These are phyloP conservation scores for Arachis monticola DNA, from an alignment of 331 rosid genomes.

Conservation along the genomic window DNA sequence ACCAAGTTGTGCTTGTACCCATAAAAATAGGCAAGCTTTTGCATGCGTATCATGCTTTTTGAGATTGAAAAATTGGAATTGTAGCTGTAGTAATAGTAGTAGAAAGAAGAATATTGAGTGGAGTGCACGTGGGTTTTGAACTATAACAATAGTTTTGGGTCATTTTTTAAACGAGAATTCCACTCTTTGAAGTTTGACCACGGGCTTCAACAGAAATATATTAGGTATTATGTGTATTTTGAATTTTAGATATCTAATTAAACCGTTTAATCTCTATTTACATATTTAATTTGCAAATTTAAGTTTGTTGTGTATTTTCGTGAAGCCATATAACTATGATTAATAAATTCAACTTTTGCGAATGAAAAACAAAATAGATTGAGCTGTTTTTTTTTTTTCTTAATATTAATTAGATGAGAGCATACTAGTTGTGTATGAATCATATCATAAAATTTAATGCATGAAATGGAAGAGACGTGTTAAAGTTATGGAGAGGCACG, in stretches of 20 bases:
- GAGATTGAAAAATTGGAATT: constrained; percentile 10
- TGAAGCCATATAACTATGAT: too few species aligned
- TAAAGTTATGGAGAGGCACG: neutral
- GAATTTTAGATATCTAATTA: too few species aligned
- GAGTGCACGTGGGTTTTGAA: constrained; percentile 50
- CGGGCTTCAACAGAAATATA: neutral
- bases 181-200: constrained; percentile 14
- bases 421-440: neutral
- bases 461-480: constrained; percentile 44
- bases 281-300: too few species aligned
- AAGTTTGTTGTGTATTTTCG: too few species aligned
- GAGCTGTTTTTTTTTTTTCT: too few species aligned
- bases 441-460: neutral
- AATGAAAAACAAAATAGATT: too few species aligned
- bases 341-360: too few species aligned
- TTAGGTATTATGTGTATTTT: too few species aligned
- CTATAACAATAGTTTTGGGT: neutral
- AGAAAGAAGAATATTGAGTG: constrained; percentile 12
- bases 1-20: constrained; percentile 15
- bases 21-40: constrained; percentile 1
- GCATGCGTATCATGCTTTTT: constrained; percentile 19
- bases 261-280: too few species aligned
- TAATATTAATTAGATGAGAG: too few species aligned
- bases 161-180: neutral
- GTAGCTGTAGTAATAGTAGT: neutral